Percentiles rank a stretch among this genome's conserved stretches.
These are phyloP conservation scores for Tarenaya hassleriana DNA, from an alignment of 345 rosid species.

Conservation along the genomic window DNA sequence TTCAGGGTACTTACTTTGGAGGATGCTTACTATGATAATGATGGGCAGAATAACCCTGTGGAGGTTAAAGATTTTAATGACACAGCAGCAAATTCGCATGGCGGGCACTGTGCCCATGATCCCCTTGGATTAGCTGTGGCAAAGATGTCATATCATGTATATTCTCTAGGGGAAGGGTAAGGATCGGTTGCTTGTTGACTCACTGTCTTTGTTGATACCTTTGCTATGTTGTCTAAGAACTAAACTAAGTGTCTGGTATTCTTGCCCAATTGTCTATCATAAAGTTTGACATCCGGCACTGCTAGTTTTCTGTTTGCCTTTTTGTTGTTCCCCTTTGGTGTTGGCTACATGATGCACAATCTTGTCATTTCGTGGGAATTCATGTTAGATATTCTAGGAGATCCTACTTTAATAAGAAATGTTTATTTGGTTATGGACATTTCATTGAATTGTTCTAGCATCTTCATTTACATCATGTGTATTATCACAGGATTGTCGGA, in stretches of 20 bases:
- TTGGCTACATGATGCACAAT: conserved; percentile 9
- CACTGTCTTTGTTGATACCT: neutral
- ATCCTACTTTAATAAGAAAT: conserved; percentile 2
- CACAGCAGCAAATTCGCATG: conserved; percentile 32
- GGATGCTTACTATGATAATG: conserved; percentile 68
- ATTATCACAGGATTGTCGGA: conserved; percentile 67
- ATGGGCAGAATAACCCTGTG: conserved; percentile 35
- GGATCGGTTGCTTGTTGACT: conserved; percentile 18
- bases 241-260: neutral
- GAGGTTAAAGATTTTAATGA: conserved; percentile 36
- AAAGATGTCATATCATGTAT: conserved; percentile 79
- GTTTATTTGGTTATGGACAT: neutral
- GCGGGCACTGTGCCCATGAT: conserved; percentile 37
- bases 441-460: neutral
- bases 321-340: neutral
- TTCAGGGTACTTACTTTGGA: conserved; percentile 87
- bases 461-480: conserved; percentile 11
- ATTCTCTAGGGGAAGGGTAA: conserved; percentile 93
- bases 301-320: neutral
- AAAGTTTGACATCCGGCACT: neutral
- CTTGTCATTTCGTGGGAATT: neutral
- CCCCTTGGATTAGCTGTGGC: conserved; percentile 74
- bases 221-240: neutral
- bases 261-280: neutral
- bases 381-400: neutral